Conservation (phyloP, 306 rosid genomes). For the Urtica urens region DNA sequence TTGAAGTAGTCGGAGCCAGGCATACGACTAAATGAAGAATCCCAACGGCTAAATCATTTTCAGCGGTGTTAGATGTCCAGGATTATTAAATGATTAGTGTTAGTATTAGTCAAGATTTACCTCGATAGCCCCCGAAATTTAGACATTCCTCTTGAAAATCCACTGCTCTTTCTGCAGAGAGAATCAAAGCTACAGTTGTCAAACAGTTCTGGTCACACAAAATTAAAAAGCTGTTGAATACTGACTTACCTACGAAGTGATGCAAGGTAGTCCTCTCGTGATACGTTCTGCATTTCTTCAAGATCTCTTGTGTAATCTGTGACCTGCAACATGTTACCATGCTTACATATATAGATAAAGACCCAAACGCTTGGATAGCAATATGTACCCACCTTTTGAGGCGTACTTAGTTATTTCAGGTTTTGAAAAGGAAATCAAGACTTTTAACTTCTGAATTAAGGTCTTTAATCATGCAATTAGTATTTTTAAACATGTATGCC, state of each 20-base stretch:
- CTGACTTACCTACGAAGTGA: slow-evolving; percentile 65
- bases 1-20: slow-evolving; percentile 76
- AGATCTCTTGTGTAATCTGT: slow-evolving; percentile 96
- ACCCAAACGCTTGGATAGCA: too few relatives aligned
- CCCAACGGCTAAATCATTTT: slow-evolving; percentile 69
- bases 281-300: slow-evolving; percentile 89
- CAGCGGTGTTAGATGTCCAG: slow-evolving; percentile 7
- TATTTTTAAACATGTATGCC: too few relatives aligned
- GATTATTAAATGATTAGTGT: background rate
- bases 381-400: too few relatives aligned
- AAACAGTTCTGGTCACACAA: background rate
- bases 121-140: slow-evolving; percentile 91
- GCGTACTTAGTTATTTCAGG: too few relatives aligned
- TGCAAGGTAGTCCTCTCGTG: slow-evolving; percentile 97
- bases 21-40: slow-evolving; percentile 67
- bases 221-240: slow-evolving; percentile 10
- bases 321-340: slow-evolving; percentile 42
- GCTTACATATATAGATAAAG: too few relatives aligned
- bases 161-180: slow-evolving; percentile 93
- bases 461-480: too few relatives aligned
- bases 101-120: slow-evolving; percentile 25
- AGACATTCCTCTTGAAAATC: slow-evolving; percentile 91
- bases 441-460: too few relatives aligned
- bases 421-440: too few relatives aligned
- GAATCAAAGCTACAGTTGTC: slow-evolving; percentile 23